Evolutionary conservation across 257 asterid genomes (phyloP), one percentile per base, ranked within the genome.

Genomic region (Primulina tabacum): DNA sequence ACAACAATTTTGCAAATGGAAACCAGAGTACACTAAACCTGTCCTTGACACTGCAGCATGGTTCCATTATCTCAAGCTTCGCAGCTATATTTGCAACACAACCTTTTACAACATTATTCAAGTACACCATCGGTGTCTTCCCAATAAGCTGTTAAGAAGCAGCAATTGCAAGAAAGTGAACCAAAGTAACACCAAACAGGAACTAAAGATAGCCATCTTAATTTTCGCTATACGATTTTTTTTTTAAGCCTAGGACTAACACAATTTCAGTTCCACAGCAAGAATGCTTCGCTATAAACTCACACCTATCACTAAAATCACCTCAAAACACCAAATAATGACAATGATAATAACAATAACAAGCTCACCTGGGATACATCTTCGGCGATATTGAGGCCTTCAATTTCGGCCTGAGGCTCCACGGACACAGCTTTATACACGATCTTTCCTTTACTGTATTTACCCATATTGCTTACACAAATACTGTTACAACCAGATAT

Each of bases 31-130:
- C 64, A 37, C 86, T 78, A 75, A 24, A 90, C 98, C 98, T 93
- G 70, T 93, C 98, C 86, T 90, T 93, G 71, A 90, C 98, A 67
- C 97, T 93, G 86, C 98, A 87, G 66, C 98, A 93, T 32, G 98
- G 97, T 84, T 93, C 98, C 98, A 93, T 93, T 64, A 86, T 87
- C 80, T 93, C 98, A 66, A 93, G 97, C 81, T 90, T 93, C 50
- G 98, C 96, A 58, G 97, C 95, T 62, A 90, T 82, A 77, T 90
- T 89, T 33, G 98, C 97, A 63, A 84, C 95, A 77, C 92, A 87
- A 30, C 96, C 97, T 81, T 92, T 83, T 58, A 82, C 90, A 14
- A 90, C 73, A 8, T 58, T 90, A 72, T 90, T 93, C 86, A 93
- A 81, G 90, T 87, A 93, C 72, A 93, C 98, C 98, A 93, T 93